Evolutionary conservation across 2,329 filamentous ascomycete species (phyloP).

Genomic region (Teratosphaeria epicoccoides): DNA sequence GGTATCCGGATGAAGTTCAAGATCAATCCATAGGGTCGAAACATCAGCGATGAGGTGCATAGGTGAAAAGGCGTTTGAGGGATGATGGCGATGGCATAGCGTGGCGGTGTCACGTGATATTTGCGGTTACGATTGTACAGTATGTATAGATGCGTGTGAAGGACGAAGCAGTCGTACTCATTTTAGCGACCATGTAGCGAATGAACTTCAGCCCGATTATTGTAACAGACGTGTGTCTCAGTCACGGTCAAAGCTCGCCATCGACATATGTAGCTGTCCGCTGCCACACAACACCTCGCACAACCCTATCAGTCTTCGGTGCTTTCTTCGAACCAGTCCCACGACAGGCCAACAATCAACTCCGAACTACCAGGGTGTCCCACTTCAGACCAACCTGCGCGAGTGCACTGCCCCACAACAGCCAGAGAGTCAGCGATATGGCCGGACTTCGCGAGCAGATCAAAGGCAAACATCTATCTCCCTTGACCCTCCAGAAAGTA

Average conservation of each 20-base stretch:
- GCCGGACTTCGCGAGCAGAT: not conserved
- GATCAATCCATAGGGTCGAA: conserved; percentile 42
- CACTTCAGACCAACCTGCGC: not conserved
- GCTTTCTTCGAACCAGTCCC: not conserved
- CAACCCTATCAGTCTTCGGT: not conserved
- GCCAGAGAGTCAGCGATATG: not conserved
- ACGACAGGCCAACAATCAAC: not conserved
- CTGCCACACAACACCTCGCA: not conserved
- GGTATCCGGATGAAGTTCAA: conserved; percentile 90
- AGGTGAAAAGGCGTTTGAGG: not conserved
- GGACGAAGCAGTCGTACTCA: not conserved
- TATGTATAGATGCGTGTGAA: not conserved
- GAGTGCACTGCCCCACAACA: not conserved
- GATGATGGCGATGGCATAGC: conserved; percentile 1
- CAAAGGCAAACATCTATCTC: not conserved
- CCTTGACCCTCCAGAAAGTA: not conserved
- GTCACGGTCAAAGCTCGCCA: not conserved
- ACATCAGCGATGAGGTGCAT: not conserved
- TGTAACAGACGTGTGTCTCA: not conserved
- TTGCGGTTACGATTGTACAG: not conserved
- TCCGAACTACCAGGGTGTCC: not conserved
- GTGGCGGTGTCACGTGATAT: not conserved
- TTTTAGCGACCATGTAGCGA: not conserved
- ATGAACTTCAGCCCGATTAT: not conserved
- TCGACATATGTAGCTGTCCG: not conserved